Evolutionary conservation across 108 stramenopile genomes (phyloP), one percentile per base, ranked within the genome.

Genomic region (Cylindrotheca closterium): DNA sequence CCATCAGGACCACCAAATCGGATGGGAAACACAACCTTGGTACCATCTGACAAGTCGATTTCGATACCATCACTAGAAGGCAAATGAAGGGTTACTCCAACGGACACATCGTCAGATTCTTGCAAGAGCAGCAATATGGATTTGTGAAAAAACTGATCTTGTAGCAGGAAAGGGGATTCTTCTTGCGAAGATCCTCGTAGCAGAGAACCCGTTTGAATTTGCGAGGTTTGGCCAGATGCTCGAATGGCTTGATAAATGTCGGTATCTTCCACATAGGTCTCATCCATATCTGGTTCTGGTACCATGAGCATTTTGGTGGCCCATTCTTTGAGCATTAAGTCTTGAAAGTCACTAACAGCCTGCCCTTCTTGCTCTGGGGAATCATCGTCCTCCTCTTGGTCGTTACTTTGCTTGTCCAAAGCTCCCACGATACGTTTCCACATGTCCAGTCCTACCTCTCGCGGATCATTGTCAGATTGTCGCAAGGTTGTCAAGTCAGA

Each of bases 281-380:
- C 25, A 30, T 60, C 61, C 53, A 51, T 48, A 2, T 49, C 29
- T 48, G 65, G 58, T 21, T 71, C 61, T 18, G 70, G 26, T 10
- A 58, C 69, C 21, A 72, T 4, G 29, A 76, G 55, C 31, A 33
- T 50, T 32, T 78, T 62, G 12, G 58, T 74, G 33, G 66, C 73
- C 85, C 85, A 86, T 63, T 79, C 79, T 47, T 80, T 82, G 42
- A 86, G 51, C 79, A 77, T 86, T 1, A 79, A 61, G 51, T 86
- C 85, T 34, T 68, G 56, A 70, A 82, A 86, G 22, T 1, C 34
- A 33, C 4, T 67, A 60, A 23, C 24, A 0, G 37, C 27, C 30
- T 30, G 28, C 47, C 17, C 23, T 52, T 22, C 51, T 22, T 22
- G 23, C 22, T 0, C 1, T 17, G 54, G 47, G 33, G 27, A 50